Base-by-base conservation (phyloP, 148 eudicot species). In the Chenopodium berlandieri region DNA sequence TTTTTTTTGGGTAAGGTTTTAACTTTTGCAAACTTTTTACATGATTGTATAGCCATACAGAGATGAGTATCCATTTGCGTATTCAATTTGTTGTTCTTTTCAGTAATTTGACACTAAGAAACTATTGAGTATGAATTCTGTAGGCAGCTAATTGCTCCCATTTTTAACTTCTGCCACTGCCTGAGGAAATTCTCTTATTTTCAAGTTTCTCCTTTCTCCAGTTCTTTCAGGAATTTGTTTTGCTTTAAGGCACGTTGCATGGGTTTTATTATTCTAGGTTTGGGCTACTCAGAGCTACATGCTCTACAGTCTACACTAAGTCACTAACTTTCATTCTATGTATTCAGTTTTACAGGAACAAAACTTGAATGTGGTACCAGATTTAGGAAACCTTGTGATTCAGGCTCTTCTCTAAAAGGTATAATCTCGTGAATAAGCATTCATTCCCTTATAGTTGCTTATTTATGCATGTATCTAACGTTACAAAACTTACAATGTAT, bases 291-390 rank as follows among this genome's bases (percentile, higher is more conserved):
- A 37, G 32, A 70, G 68, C 14, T 27, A 52, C 19, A 31, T 67
- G 47, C 31, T 71, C 31, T 63, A 71, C 23, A 31, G 32, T 31
- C 32, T 31, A 31, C 32, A 48, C 68, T 17, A 81, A 68, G 58
- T 37, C 37, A 40, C 48, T 70, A 40, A 40, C 7, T 20, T 27
- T 71, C 7, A 79, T 75, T 34, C 44, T 40, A 40, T 37, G 4
- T 62, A 9, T 71, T 81, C 97, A 96, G 99, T 85, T 96, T 94
- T 86, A 83, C 99, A 87, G 99, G 90, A 81, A 92, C 90, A 65
- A 86, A 54, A 78, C 94, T 96, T 63, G 80, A 73, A 70, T 96
- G 99, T 86, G 97, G 94, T 79, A 86, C 87, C 52, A 88, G 83
- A 81, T 78, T 82, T 83, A 86, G 88, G 75, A 89, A 86, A 54